These are phyloP conservation scores for Aureobasidium subglaciale DNA, from an alignment of 2,329 filamentous ascomycete species.

Conservation along the genomic window DNA sequence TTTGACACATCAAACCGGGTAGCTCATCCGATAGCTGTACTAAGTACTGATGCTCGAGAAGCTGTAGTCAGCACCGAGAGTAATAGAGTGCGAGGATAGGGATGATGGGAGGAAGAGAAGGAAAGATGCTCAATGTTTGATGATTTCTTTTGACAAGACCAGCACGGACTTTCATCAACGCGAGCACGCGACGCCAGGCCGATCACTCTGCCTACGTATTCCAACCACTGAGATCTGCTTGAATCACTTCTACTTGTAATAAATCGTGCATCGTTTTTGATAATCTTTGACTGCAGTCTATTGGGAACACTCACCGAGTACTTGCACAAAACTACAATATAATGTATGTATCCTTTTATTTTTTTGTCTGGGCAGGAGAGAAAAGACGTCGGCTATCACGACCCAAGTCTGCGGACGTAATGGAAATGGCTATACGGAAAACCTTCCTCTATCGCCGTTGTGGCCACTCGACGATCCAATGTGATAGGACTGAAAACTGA, in stretches of 20 bases:
- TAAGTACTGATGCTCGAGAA: neutral
- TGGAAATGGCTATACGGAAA: too few relatives aligned
- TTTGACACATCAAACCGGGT: too few relatives aligned
- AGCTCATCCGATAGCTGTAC: too few relatives aligned
- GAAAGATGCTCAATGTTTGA: neutral
- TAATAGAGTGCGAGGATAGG: neutral
- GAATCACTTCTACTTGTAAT: neutral
- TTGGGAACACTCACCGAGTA: too few relatives aligned
- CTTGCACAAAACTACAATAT: neutral
- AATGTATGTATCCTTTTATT: neutral
- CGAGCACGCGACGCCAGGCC: neutral
- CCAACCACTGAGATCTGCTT: neutral
- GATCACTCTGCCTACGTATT: neutral
- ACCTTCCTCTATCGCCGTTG: too few relatives aligned
- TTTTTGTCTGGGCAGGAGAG: too few relatives aligned
- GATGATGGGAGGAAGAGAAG: neutral
- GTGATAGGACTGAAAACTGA: too few relatives aligned
- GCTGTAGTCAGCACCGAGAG: neutral
- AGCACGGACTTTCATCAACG: neutral
- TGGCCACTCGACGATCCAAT: too few relatives aligned
- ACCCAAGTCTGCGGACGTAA: too few relatives aligned
- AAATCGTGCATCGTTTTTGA: conserved; percentile 1
- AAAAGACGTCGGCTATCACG: too few relatives aligned
- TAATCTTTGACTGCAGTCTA: too few relatives aligned
- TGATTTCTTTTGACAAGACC: neutral